phyloP scores from a whole-genome alignment of 306 rosid genomes.

The Lotus japonicus region DNA sequence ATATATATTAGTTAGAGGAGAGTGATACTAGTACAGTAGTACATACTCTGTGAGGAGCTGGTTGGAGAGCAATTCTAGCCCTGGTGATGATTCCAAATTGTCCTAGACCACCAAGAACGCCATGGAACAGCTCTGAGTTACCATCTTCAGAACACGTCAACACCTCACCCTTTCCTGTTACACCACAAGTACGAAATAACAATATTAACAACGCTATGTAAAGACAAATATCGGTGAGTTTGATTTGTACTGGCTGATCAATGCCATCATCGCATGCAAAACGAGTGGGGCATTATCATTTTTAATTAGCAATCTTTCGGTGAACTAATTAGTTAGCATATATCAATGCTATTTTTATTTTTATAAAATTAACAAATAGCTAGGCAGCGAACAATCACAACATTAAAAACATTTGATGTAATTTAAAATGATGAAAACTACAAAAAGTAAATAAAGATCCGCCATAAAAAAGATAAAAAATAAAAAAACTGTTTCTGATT shows the following conservation, averaged over 20 bases:
- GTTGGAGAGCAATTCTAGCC: constrained; percentile 86
- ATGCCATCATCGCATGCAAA: neutral
- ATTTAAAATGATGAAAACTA: too few relatives aligned
- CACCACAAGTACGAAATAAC: neutral
- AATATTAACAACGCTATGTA: neutral
- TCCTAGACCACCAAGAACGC: constrained; percentile 96
- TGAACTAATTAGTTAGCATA: neutral
- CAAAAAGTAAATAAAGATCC: too few relatives aligned
- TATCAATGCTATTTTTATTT: too few relatives aligned
- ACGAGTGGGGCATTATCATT: neutral
- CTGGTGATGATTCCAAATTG: constrained; percentile 95
- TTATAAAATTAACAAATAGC: neutral
- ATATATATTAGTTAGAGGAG: too few relatives aligned
- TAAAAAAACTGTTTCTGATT: too few relatives aligned
- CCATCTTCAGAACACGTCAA: constrained; percentile 73
- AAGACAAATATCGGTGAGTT: neutral
- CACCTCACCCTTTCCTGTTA: constrained; percentile 78
- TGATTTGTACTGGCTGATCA: too few relatives aligned
- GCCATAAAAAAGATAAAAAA: too few relatives aligned
- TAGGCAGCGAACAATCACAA: neutral
- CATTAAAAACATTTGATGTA: too few relatives aligned
- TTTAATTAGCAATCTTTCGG: neutral
- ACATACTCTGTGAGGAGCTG: constrained; percentile 77
- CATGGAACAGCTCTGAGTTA: constrained; percentile 77
- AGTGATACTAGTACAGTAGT: too few relatives aligned